Evolutionary conservation across 1,284 basidiomycete species (phyloP), one percentile per base, ranked within the genome.

Genomic region (Cutaneotrichosporon sp.): DNA sequence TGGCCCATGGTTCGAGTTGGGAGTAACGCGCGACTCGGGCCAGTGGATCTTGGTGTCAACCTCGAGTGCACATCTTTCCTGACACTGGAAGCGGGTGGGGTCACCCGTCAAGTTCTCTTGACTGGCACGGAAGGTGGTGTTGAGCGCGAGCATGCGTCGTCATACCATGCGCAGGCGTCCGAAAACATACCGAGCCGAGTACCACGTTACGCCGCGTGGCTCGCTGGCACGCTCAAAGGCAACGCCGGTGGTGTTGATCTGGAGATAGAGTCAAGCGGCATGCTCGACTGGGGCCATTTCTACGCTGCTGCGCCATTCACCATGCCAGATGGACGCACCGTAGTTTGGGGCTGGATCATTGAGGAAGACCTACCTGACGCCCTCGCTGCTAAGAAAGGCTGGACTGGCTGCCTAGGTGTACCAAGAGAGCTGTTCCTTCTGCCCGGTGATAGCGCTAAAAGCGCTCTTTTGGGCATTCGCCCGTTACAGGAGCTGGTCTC

Each of bases 21-120:
- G 51, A 50, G 17, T 35, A 9, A 35, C 9, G 33, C 18, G 51
- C 53, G 9, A 23, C 8, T 4, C 23, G 17, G 54, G 57, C 45
- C 49, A 15, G 54, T 52, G 17, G 60, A 64, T 37, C 35, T 59
- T 2, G 62, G 62, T 20, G 21, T 39, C 20, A 64, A 64, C 39
- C 56, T 58, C 54, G 62, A 64, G 48, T 64, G 62, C 34, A 52
- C 47, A 10, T 55, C 42, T 35, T 55, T 60, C 42, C 8, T 57
- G 34, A 41, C 41, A 15, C 42, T 60, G 15, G 13, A 12, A 1
- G 1, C n/a, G 13, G 33, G 42, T 1, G 46, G n/a, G 4, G 26
- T 21, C 7, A 15, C 14, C 20, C 46, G 46, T 20, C 18, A 46
- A 18, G 20, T 49, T 3, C 18, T 51, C 9, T 8, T 54, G 3